Base-by-base conservation (phyloP, 1,284 basidiomycete genomes). In the Agaricales sp. region DNA sequence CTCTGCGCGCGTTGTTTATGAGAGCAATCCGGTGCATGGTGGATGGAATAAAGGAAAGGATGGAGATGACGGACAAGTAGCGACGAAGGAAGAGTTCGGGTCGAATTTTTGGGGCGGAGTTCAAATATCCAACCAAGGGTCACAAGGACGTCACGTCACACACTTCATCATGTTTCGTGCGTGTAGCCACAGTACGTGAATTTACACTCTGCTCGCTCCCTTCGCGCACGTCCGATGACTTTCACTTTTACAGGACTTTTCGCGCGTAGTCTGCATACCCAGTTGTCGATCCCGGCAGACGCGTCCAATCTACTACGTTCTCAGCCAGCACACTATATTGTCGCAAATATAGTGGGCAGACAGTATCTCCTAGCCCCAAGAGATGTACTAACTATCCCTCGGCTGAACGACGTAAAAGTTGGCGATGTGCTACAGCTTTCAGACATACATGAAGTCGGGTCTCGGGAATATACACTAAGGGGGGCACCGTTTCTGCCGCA, bases 361-460 rank as follows among this genome's bases (percentile, higher is more conserved):
- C 88, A 87, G 63, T 93, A 95, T 68, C 80, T 97, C 55, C 75
- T 99, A 25, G 79, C 93, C 26, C 83, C 91, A 18, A 79, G 84
- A 59, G 95, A 99, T 70, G 67, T 95, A 54, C 80, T 99, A 59
- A 98, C 95, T 45, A 78, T 98, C 1, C 93, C 95, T 2, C 84
- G 84, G 46, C 77, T 98, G 46, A 84, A 82, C 55, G 80, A 85
- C 64, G 82, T 85, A 50, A 73, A 77, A 38, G 80, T 95, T 50
- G 95, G 95, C 21, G 90, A 96, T 60, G 75, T 87, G 35, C 76
- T 99, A 50, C 67, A 75, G 3, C 78, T 99, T 50, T 87, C 90
- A 55, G 76, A 92, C 55, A 86, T 99, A 52, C 85, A 94, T 63
- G 95, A 99, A 67, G 78, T 98, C 48, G 95, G 95, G 52, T 92